A percentile compares a stretch with the other conserved stretches of the same genome.
phyloP scores from a whole-genome alignment of 129 eudicot genomes.

The Flaveria ramosissima region DNA sequence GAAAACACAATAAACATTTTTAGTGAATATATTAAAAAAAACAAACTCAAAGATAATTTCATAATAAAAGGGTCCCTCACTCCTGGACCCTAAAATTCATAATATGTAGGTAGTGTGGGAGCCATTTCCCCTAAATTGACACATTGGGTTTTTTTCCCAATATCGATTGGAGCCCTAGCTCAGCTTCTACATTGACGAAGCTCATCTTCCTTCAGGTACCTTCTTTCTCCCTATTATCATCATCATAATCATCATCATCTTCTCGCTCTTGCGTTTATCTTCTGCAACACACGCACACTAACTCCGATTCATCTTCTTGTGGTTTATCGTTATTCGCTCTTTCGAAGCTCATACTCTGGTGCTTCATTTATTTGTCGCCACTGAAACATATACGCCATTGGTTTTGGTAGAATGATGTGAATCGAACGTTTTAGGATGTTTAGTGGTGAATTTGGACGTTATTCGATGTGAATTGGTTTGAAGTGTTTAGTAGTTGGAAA shows the following conservation, averaged over 20 bases:
- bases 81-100: not conserved
- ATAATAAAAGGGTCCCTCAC: too few relatives aligned
- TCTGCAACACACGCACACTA: not conserved
- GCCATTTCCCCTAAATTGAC: not conserved
- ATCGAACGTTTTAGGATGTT: conserved; percentile 5
- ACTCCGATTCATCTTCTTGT: conserved; percentile 9
- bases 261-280: not conserved
- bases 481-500: not conserved
- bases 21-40: too few relatives aligned
- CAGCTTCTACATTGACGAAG: conserved; percentile 6
- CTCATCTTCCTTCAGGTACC: conserved; percentile 20
- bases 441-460: not conserved
- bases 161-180: conserved; percentile 30
- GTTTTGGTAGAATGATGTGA: not conserved
- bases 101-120: not conserved
- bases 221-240: not conserved
- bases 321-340: not conserved
- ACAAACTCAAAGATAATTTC: not conserved
- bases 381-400: not conserved
- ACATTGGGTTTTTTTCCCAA: conserved; percentile 12
- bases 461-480: not conserved
- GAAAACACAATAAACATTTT: too few relatives aligned
- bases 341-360: conserved; percentile 18
- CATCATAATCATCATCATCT: not conserved
- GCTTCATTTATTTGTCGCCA: conserved; percentile 7